Evolutionary conservation across 2,329 filamentous ascomycete genomes (phyloP), one percentile per base, ranked within the genome.

Genomic region (Cadophora luteo-olivacea): DNA sequence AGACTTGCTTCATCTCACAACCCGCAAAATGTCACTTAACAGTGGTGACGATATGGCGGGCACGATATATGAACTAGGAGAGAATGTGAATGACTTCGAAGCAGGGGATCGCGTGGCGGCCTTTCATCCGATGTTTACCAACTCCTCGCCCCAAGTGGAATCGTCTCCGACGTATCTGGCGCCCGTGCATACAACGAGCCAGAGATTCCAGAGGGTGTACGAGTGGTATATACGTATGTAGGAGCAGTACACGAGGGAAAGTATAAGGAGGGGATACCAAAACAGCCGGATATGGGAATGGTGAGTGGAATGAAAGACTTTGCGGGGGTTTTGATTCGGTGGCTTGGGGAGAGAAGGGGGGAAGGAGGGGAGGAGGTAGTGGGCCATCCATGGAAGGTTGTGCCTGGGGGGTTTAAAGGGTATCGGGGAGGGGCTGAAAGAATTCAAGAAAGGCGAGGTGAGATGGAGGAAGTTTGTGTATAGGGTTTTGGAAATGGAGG

Each of bases 381-480:
- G 68, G 74, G 78, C 3, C 86, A 87, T 75, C 83, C 84, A 58
- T 77, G 78, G 38, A 83, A 86, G 75, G 80, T 88, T 11, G 77
- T 87, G 0, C 76, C 80, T 0, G 83, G 83, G 1, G 1, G 84
- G 84, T 0, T 70, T 86, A 55, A 76, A 76, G 9, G 84, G 83
- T 0, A 76, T 86, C 1, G 78, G 87, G 74, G 77, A 72, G 22
- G 89, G 81, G 0, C 73, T 91, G 78, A 77, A 78, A 74, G 83
- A 85, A 69, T 76, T 91, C 74, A 86, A 83, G 75, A 82, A 81
- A 22, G 89, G 89, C 0, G 87, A 86, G 79, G 86, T 85, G 16
- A 89, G 85, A 74, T 89, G 83, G 1, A 80, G 86, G 1, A 91
- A 91, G 79, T 91, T 89, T 79, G 85, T 91, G 0, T 86, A 87